phyloP scores from a whole-genome alignment of 768 basidiomycete genomes.

The Hygrocybe punicea region DNA sequence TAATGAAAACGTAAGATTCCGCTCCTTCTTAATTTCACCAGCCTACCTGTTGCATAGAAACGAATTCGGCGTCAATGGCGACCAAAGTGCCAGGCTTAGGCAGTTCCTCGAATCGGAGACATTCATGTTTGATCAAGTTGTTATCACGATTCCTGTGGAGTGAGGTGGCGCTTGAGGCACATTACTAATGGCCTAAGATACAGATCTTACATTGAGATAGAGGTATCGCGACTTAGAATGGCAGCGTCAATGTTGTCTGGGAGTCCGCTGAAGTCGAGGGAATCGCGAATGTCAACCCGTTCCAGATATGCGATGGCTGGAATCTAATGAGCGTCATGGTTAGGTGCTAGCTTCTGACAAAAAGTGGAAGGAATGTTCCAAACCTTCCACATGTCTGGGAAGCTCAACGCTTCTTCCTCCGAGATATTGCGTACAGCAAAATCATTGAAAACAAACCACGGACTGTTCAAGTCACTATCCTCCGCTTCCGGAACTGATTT shows the following conservation, averaged over 20 bases:
- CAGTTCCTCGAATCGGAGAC: conserved; percentile 67
- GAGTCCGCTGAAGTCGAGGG: conserved; percentile 61
- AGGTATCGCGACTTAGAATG: conserved; percentile 82
- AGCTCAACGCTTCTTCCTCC: conserved; percentile 84
- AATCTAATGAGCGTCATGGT: conserved; percentile 45
- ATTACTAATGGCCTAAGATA: neutral
- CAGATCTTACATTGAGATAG: conserved; percentile 69
- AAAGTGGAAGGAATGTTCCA: conserved; percentile 15
- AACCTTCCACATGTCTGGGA: conserved; percentile 92
- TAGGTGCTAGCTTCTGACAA: neutral
- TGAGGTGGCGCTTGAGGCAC: neutral
- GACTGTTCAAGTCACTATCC: conserved; percentile 39
- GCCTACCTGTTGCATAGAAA: conserved; percentile 86
- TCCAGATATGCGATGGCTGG: conserved; percentile 92
- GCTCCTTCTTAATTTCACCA: neutral
- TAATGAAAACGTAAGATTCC: neutral
- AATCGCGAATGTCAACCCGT: conserved; percentile 55
- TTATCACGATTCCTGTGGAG: conserved; percentile 75
- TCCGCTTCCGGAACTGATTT: conserved; percentile 80
- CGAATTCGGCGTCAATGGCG: conserved; percentile 97
- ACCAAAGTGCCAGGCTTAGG: conserved; percentile 84
- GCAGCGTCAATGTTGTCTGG: conserved; percentile 65
- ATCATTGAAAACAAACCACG: conserved; percentile 97
- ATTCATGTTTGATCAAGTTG: conserved; percentile 71
- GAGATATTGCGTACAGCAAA: conserved; percentile 83